These are phyloP conservation scores for Pezicula radicicola DNA, from an alignment of 2,329 filamentous ascomycete genomes.

Conservation along the genomic window DNA sequence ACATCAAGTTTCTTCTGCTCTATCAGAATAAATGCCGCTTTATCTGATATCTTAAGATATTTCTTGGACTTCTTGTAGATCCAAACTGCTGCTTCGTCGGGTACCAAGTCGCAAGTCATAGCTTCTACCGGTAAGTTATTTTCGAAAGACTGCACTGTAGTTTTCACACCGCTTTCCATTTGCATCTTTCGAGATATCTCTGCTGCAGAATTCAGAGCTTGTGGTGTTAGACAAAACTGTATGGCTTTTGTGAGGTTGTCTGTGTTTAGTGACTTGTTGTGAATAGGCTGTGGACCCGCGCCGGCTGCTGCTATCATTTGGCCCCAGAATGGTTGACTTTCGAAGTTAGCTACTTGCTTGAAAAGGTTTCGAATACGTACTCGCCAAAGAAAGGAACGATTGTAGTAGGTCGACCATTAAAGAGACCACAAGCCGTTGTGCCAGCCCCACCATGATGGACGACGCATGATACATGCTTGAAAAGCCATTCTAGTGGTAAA, in stretches of 20 bases:
- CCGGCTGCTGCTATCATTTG: slow-evolving; percentile 35
- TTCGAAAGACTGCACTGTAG: slow-evolving; percentile 37
- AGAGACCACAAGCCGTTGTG: slow-evolving; percentile 32
- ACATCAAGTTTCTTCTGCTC: slow-evolving; percentile 48
- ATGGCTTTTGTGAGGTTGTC: slow-evolving; percentile 34
- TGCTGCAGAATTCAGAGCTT: slow-evolving; percentile 26
- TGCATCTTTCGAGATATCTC: slow-evolving; percentile 30
- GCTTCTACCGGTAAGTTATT: slow-evolving; percentile 28
- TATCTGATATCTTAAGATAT: slow-evolving; percentile 42
- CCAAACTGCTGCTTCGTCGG: slow-evolving; percentile 48
- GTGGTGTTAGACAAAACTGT: slow-evolving; percentile 28
- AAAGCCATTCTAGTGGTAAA: slow-evolving; percentile 38
- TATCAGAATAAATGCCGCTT: slow-evolving; percentile 50
- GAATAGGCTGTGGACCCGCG: slow-evolving; percentile 36
- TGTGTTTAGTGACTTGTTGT: slow-evolving; percentile 29
- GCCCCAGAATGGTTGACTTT: slow-evolving; percentile 41
- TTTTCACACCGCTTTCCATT: slow-evolving; percentile 32
- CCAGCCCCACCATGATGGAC: too few species aligned
- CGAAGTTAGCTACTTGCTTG: too few species aligned
- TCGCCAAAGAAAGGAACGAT: slow-evolving; percentile 39
- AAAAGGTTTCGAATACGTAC: too few species aligned
- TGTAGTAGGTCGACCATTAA: slow-evolving; percentile 31
- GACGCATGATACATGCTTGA: slow-evolving; percentile 30
- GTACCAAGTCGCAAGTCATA: slow-evolving; percentile 32
- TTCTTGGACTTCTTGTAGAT: slow-evolving; percentile 32